Evolutionary conservation across 2,329 filamentous ascomycete genomes (phyloP).

Genomic region (Drechslerella dactyloides): DNA sequence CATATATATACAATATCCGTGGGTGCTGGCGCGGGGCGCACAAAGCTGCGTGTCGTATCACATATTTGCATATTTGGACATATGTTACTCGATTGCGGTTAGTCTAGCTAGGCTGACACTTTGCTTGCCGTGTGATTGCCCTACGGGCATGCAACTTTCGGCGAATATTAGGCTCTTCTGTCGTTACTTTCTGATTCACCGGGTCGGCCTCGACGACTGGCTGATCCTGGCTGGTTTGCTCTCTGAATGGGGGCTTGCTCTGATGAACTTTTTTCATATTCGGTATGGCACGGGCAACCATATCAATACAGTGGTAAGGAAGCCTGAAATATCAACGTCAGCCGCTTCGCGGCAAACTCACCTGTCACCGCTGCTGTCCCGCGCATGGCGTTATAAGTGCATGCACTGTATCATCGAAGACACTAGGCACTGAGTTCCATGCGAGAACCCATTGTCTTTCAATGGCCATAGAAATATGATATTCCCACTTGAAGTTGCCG

Average conservation of each 20-base stretch:
- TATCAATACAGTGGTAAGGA: slow-evolving; percentile 52
- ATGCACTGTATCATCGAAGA: no score
- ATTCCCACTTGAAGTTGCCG: no score
- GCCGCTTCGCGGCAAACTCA: no score
- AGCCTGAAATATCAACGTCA: no score
- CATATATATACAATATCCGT: background rate
- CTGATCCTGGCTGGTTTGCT: slow-evolving; percentile 56
- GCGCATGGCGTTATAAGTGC: no score
- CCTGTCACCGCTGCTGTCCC: no score
- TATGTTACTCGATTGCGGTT: background rate
- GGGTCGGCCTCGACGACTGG: slow-evolving; percentile 57
- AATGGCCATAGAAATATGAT: no score
- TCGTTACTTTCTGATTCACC: slow-evolving; percentile 51
- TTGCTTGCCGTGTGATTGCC: slow-evolving; percentile 11
- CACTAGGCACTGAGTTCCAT: no score
- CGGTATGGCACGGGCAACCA: slow-evolving; percentile 48
- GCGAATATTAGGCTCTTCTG: slow-evolving; percentile 52
- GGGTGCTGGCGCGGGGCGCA: no score
- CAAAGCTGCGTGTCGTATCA: no score
- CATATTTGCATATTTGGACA: no score
- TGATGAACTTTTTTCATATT: slow-evolving; percentile 52
- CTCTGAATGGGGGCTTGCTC: slow-evolving; percentile 51
- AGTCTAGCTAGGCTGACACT: background rate
- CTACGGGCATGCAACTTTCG: slow-evolving; percentile 9
- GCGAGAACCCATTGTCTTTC: no score